Conservation (phyloP, 129 eudicot genomes). For the Deinandra increscens region DNA sequence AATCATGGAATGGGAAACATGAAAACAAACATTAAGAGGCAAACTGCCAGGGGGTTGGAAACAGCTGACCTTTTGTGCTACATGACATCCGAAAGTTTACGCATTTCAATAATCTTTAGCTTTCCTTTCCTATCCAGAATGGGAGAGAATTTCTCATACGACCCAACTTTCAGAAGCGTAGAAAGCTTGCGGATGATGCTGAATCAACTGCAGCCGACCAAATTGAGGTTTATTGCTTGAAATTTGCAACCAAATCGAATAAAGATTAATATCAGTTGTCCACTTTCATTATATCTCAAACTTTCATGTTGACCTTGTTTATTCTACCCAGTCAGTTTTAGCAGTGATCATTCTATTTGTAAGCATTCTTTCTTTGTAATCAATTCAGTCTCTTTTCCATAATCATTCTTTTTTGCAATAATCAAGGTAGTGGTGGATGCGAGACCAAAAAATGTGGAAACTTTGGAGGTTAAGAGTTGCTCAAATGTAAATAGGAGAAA, state of each 20-base stretch:
- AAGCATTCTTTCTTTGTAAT: background rate
- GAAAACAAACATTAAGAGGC: background rate
- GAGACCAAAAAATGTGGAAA: conserved; percentile 49
- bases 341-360: background rate
- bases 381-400: background rate
- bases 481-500: conserved; percentile 61
- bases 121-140: background rate
- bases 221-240: conserved; percentile 51
- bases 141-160: conserved; percentile 5
- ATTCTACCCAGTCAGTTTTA: background rate
- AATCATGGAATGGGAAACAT: background rate
- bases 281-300: background rate
- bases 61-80: background rate
- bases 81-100: background rate
- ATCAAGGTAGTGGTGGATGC: conserved; percentile 48
- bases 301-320: background rate
- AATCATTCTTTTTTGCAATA: conserved; percentile 12
- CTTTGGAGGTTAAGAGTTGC: conserved; percentile 41
- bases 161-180: conserved; percentile 1
- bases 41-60: background rate
- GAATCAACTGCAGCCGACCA: conserved; percentile 38
- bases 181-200: background rate
- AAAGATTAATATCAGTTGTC: background rate
- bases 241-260: background rate
- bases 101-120: background rate